Conservation (phyloP, 1,284 basidiomycete species). For the Sporisorium iseilematis-ciliati region DNA sequence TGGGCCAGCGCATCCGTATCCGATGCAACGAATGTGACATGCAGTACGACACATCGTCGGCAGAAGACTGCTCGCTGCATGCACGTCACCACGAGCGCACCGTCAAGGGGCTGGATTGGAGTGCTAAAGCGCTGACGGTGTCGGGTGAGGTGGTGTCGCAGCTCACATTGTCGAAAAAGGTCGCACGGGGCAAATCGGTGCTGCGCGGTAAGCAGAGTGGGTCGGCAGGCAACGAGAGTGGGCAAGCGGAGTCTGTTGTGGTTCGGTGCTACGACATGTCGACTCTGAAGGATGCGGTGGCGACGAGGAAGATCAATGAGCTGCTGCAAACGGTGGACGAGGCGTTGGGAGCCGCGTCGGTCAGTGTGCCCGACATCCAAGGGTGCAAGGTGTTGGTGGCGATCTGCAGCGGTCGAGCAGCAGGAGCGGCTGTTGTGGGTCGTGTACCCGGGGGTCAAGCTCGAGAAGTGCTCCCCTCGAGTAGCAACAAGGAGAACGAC, state of each 20-base stretch:
- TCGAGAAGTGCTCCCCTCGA: constrained; percentile 40
- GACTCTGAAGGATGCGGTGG: constrained; percentile 35
- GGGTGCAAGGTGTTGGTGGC: constrained; percentile 54
- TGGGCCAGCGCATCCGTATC: constrained; percentile 59
- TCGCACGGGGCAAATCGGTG: constrained; percentile 14
- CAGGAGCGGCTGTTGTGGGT: constrained; percentile 52
- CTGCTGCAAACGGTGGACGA: constrained; percentile 54
- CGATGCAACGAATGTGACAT: constrained; percentile 57
- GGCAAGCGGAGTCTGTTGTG: constrained; percentile 16
- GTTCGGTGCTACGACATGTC: constrained; percentile 52
- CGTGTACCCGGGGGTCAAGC: constrained; percentile 41
- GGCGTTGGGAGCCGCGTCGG: constrained; percentile 54
- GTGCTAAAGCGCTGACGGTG: constrained; percentile 32
- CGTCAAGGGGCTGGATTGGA: constrained; percentile 59
- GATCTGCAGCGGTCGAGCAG: constrained; percentile 43
- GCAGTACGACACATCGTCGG: constrained; percentile 60
- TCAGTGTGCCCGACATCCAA: constrained; percentile 26
- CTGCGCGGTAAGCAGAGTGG: constrained; percentile 20
- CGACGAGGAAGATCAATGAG: constrained; percentile 36
- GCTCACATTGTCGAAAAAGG: constrained; percentile 13
- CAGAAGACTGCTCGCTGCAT: constrained; percentile 57
- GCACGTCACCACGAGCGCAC: constrained; percentile 54
- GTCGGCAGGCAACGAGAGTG: constrained; percentile 3
- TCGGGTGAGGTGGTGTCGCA: constrained; percentile 38
- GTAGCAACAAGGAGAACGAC: constrained; percentile 38